Conservation (phyloP, 2,329 filamentous ascomycete species). For the Colletotrichum camelliae region DNA sequence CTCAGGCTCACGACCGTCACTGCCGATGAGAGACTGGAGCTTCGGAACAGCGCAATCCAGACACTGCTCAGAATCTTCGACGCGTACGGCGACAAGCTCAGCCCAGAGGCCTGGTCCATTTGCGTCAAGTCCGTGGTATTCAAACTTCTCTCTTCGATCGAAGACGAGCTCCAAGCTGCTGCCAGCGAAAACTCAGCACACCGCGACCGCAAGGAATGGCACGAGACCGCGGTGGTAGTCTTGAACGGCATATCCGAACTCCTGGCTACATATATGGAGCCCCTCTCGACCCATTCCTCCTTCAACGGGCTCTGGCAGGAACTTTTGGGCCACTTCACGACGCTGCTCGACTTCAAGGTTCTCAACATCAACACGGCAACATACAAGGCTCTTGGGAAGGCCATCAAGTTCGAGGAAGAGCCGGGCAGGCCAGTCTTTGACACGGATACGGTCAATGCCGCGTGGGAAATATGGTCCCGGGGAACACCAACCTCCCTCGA, state of each 20-base stretch:
- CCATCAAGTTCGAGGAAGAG: slow-evolving; percentile 58
- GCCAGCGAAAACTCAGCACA: slow-evolving; percentile 33
- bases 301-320: slow-evolving; percentile 80
- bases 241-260: slow-evolving; percentile 76
- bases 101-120: slow-evolving; percentile 79
- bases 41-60: slow-evolving; percentile 88
- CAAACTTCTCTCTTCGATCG: slow-evolving; percentile 75
- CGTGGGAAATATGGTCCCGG: slow-evolving; percentile 74
- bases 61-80: slow-evolving; percentile 91
- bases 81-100: slow-evolving; percentile 83
- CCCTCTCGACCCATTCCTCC: slow-evolving; percentile 67
- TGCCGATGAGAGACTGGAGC: slow-evolving; percentile 73
- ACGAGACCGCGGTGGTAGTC: slow-evolving; percentile 77
- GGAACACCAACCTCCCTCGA: slow-evolving; percentile 60
- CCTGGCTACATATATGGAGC: slow-evolving; percentile 77
- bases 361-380: slow-evolving; percentile 76
- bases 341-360: slow-evolving; percentile 65
- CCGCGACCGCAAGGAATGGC: slow-evolving; percentile 63
- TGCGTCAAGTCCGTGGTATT: slow-evolving; percentile 85
- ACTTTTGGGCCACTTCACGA: slow-evolving; percentile 72
- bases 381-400: slow-evolving; percentile 70
- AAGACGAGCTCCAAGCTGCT: slow-evolving; percentile 54
- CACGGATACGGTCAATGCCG: slow-evolving; percentile 60
- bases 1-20: slow-evolving; percentile 75
- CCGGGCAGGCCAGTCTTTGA: slow-evolving; percentile 56